Percentiles rank a stretch among this genome's conserved stretches.
Conservation (phyloP, 441 rosid genomes). For the Croton setiger region DNA sequence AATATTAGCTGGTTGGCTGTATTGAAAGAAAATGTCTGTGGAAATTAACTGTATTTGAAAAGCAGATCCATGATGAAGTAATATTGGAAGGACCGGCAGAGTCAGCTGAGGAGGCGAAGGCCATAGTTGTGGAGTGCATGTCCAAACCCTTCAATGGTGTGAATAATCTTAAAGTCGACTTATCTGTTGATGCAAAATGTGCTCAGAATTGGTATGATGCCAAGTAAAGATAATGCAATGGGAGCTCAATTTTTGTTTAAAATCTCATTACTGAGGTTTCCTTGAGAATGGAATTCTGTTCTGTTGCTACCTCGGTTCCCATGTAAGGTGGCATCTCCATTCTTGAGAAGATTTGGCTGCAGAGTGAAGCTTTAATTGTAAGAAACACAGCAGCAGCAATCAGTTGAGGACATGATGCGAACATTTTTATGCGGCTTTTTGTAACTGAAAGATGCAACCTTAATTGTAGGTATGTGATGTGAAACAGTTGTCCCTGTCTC, state of each 20-base stretch:
- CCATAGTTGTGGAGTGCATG: constrained; percentile 88
- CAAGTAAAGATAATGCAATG: constrained; percentile 36
- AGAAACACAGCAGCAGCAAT: no score
- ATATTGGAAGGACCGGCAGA: constrained; percentile 96
- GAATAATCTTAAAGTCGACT: constrained; percentile 75
- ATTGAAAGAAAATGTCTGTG: constrained; percentile 5
- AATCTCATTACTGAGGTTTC: neutral
- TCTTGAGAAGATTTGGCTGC: constrained; percentile 9
- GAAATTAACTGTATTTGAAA: constrained; percentile 21
- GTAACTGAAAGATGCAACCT: neutral
- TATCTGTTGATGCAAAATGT: constrained; percentile 88
- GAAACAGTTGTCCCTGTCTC: no score
- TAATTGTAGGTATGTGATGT: no score
- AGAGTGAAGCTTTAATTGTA: no score
- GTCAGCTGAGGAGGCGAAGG: constrained; percentile 81
- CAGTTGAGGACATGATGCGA: neutral
- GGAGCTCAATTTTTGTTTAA: constrained; percentile 14
- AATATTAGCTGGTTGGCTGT: neutral
- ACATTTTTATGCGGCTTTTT: neutral
- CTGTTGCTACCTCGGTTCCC: neutral
- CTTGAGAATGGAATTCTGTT: constrained; percentile 6
- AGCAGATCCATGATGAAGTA: constrained; percentile 97
- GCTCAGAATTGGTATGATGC: constrained; percentile 93
- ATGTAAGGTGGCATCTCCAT: neutral
- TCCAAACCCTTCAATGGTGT: constrained; percentile 71